phyloP scores from a whole-genome alignment of 495 filamentous ascomycete species.

The Aspergillus bridgeri region DNA sequence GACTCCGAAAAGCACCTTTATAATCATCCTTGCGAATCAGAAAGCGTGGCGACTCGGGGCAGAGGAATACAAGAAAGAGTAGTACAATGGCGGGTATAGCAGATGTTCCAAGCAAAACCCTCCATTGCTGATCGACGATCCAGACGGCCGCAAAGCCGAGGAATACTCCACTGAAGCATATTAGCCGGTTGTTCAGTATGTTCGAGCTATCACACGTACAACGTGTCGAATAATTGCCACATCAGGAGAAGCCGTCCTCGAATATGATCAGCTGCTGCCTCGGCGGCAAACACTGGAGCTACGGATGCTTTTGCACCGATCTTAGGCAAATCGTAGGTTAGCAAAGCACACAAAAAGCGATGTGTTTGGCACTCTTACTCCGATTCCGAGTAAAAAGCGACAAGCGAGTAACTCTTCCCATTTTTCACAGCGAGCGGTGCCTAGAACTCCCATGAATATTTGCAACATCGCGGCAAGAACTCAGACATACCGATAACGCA shows the following conservation, averaged over 20 bases:
- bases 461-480: too few species aligned
- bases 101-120: slow-evolving; percentile 65
- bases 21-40: slow-evolving; percentile 59
- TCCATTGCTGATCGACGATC: slow-evolving; percentile 54
- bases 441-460: too few species aligned
- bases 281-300: slow-evolving; percentile 67
- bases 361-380: slow-evolving; percentile 18
- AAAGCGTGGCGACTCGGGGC: slow-evolving; percentile 66
- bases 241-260: slow-evolving; percentile 69
- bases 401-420: slow-evolving; percentile 57
- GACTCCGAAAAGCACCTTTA: slow-evolving; percentile 54
- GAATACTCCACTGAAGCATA: slow-evolving; percentile 46
- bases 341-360: neutral
- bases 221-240: slow-evolving; percentile 74
- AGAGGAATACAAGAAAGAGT: slow-evolving; percentile 59
- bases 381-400: slow-evolving; percentile 63
- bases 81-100: slow-evolving; percentile 68
- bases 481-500: slow-evolving; percentile 51
- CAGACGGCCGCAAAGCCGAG: slow-evolving; percentile 60
- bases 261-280: slow-evolving; percentile 63
- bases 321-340: slow-evolving; percentile 5
- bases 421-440: slow-evolving; percentile 44
- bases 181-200: too few species aligned
- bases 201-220: too few species aligned
- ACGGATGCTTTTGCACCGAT: slow-evolving; percentile 53